Base-by-base conservation (phyloP, 2,329 filamentous ascomycete species). In the Diaporthe velutina region DNA sequence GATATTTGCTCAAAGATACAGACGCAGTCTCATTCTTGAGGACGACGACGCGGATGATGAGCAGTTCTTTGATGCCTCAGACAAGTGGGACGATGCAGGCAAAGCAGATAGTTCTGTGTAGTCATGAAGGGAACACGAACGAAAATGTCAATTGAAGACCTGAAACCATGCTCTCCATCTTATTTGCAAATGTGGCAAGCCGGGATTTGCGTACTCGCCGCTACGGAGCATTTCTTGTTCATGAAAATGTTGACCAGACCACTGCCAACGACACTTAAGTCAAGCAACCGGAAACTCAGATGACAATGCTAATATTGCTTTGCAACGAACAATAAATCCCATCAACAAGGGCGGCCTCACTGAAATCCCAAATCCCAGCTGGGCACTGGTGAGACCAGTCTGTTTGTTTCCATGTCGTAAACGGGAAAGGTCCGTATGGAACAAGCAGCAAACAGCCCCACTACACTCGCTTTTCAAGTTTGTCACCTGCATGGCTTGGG, bases 21-120 rank as follows among this genome's bases (percentile, higher is more conserved):
- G 17, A 22, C 45, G 25, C n/a, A 38, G 48, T 54, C n/a, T 54
- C 33, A 5, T 15, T 9, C 17, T 38, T 30, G 64, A 68, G 45
- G 48, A 40, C 19, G 64, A 52, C 13, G 48, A 52, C 17, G 64
- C n/a, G 13, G 48, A 45, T 22, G 33, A n/a, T 9, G 64, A 68
- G n/a, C 30, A 40, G 48, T 68, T 68, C n/a, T 68, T 68, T 30
- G 64, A 68, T 28, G 64, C 64, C 22, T 68, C 50, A 28, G 64
- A 68, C 8, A 40, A 40, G 30, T 68, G 33, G 64, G 33, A 28
- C 2, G 64, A 54, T n/a, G 33, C 13, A 68, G 15, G 5, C 33
- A 35, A 54, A 4, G 12, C 13, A 5, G n/a, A 30, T 28, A 1
- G 10, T 22, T 25, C 4, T 2, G 2, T 4, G 1, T 48, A 48